Evolutionary conservation across 768 basidiomycete species (phyloP), one percentile per base, ranked within the genome.

Genomic region (Xanthoconium purpureum): DNA sequence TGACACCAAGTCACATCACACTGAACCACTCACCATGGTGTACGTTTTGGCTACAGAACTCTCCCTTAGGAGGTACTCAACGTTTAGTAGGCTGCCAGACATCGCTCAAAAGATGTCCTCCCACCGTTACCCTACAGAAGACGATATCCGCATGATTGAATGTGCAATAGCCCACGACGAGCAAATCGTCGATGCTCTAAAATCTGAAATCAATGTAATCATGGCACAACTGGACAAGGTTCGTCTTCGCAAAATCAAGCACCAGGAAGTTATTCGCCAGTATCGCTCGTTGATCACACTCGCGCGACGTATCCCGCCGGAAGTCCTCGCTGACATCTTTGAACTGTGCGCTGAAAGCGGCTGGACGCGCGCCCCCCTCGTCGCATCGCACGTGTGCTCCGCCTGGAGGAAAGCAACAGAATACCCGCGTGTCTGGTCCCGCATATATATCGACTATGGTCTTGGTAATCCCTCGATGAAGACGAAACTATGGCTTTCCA

Each of bases 361-460:
- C 13, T 84, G 81, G 80, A 78, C 78, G 29, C 75, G 77, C 29
- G 81, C 78, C 18, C 84, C 84, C 18, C 64, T 86, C 14, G 73
- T 78, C 33, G 77, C 76, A 40, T 85, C 84, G 11, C 80, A 83
- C 46, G 82, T 85, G 40, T 87, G 83, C 62, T 75, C 78, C 4
- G 71, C 77, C 49, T 87, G 85, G 85, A 76, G 83, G 53, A 76
- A 73, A 59, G 84, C 82, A 1, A 73, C 81, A 15, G 68, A 66
- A 39, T 71, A 73, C 37, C 82, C 84, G n/a, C 70, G 75, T 20
- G 75, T 84, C 24, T 87, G 84, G 85, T 82, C 83, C 5, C 73
- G 78, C 63, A 62, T 85, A 52, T 79, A 82, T 55, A 71, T 85
- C 49, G 75, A 83, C 56, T 71, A 75, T 52, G 77, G 81, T 58